Evolutionary conservation across 306 rosid species (phyloP).

Genomic region (Fragaria nilgerrensis): DNA sequence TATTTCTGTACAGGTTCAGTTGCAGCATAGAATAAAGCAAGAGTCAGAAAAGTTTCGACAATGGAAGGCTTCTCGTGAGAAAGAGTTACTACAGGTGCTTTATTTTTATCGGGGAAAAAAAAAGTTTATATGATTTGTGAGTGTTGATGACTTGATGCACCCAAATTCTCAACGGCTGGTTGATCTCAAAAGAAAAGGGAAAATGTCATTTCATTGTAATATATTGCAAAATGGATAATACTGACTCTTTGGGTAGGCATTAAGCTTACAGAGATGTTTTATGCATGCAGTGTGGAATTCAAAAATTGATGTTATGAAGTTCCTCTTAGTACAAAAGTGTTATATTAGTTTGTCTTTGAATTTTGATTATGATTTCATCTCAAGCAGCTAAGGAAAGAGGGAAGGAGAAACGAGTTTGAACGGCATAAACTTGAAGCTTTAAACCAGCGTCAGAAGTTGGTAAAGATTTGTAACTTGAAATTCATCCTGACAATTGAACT

Average conservation of each 20-base stretch:
- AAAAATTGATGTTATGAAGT: not conserved
- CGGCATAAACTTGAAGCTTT: constrained; percentile 78
- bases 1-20: constrained; percentile 55
- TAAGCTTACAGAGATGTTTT: not conserved
- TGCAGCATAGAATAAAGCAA: constrained; percentile 79
- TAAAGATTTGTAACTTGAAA: constrained; percentile 16
- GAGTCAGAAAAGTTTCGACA: constrained; percentile 79
- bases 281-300: not conserved
- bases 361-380: constrained; percentile 4
- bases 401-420: constrained; percentile 77
- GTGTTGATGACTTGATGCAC: not conserved
- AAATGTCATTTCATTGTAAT: not conserved
- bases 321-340: not conserved
- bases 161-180: not conserved
- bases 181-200: not conserved
- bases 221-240: not conserved
- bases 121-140: not conserved
- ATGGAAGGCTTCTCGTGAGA: constrained; percentile 81
- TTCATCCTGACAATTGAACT: not conserved
- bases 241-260: not conserved
- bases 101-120: constrained; percentile 8
- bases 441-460: constrained; percentile 77
- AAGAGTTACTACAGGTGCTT: constrained; percentile 78
- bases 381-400: constrained; percentile 75
- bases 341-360: not conserved